Conservation (phyloP, 345 rosid species). For the Euphorbia peplus region DNA sequence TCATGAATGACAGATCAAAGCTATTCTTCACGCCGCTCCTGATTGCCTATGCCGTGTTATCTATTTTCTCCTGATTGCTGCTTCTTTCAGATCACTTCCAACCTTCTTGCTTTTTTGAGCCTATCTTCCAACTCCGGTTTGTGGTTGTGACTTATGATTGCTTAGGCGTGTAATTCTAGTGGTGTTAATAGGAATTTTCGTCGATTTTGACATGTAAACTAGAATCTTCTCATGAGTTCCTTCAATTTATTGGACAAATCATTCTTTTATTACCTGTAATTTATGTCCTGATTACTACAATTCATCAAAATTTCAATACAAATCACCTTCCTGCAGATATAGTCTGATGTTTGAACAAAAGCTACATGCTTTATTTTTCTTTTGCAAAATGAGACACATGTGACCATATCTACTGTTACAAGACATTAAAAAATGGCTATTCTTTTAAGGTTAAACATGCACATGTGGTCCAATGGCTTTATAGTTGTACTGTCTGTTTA, state of each 20-base stretch:
- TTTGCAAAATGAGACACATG: too few relatives aligned
- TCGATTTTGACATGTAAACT: slow-evolving; percentile 32
- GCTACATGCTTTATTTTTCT: too few relatives aligned
- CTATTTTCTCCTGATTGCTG: slow-evolving; percentile 21
- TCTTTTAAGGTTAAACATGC: neutral
- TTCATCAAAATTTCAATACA: slow-evolving; percentile 35
- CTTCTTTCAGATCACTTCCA: slow-evolving; percentile 13
- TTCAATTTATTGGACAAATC: slow-evolving; percentile 30
- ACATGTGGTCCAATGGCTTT: neutral
- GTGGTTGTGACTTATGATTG: slow-evolving; percentile 29
- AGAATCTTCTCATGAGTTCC: slow-evolving; percentile 12
- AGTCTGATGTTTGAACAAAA: neutral
- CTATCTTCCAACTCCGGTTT: slow-evolving; percentile 24
- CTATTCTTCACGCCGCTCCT: slow-evolving; percentile 32
- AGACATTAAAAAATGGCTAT: neutral
- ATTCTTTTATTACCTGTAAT: slow-evolving; percentile 42
- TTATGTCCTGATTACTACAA: slow-evolving; percentile 30
- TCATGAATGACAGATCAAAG: slow-evolving; percentile 23
- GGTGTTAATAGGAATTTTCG: slow-evolving; percentile 27
- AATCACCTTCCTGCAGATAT: slow-evolving; percentile 11
- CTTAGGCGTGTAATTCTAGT: slow-evolving; percentile 37
- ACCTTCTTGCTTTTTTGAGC: slow-evolving; percentile 10
- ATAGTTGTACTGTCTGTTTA: neutral
- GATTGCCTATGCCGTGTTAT: slow-evolving; percentile 23
- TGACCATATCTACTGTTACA: neutral